These are phyloP conservation scores for Leptodontidium sp. DNA, from an alignment of 2,329 filamentous ascomycete species.

Conservation along the genomic window DNA sequence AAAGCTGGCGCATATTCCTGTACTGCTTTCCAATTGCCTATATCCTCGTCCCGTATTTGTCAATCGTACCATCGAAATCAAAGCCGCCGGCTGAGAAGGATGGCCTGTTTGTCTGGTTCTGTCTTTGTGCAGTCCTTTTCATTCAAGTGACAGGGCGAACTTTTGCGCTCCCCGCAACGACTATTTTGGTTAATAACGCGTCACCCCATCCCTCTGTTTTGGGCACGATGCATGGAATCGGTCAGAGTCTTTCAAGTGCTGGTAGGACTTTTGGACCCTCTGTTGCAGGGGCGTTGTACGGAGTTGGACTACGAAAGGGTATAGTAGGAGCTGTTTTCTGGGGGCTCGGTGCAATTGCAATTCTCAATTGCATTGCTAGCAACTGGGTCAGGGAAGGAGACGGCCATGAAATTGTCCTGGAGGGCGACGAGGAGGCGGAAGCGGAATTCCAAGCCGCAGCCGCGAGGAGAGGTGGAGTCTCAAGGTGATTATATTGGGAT, in stretches of 20 bases:
- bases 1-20: slow-evolving; percentile 70
- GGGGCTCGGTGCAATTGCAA: slow-evolving; percentile 59
- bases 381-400: slow-evolving; percentile 66
- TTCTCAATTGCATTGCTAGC: slow-evolving; percentile 59
- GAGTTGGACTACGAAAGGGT: slow-evolving; percentile 62
- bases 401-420: slow-evolving; percentile 70
- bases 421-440: slow-evolving; percentile 63
- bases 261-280: slow-evolving; percentile 68
- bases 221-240: slow-evolving; percentile 64
- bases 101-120: slow-evolving; percentile 42
- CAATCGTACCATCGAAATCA: slow-evolving; percentile 63
- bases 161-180: slow-evolving; percentile 49
- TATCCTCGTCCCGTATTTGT: slow-evolving; percentile 72
- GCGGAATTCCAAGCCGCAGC: slow-evolving; percentile 48
- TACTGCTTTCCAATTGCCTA: slow-evolving; percentile 76
- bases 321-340: slow-evolving; percentile 56
- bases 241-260: slow-evolving; percentile 65
- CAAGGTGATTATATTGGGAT: not conserved
- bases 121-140: slow-evolving; percentile 52
- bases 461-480: slow-evolving; percentile 6
- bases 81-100: slow-evolving; percentile 42
- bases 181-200: slow-evolving; percentile 58
- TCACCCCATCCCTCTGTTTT: slow-evolving; percentile 65
- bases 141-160: slow-evolving; percentile 79
- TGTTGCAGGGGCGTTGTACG: slow-evolving; percentile 66